Base-by-base conservation (phyloP, 495 filamentous ascomycete genomes). In the Rusavskia elegans region DNA sequence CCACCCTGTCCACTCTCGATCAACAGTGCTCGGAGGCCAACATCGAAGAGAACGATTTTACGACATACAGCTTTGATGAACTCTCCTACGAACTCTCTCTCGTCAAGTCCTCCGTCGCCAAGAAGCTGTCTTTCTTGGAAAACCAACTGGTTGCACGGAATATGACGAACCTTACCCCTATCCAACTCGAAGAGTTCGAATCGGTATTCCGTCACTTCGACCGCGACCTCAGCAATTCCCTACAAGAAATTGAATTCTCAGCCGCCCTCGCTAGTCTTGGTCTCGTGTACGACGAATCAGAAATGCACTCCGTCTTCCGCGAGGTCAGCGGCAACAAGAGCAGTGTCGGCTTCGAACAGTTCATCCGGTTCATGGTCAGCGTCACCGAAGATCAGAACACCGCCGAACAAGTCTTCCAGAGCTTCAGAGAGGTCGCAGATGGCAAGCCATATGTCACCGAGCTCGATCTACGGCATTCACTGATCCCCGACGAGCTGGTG, bases 381-480 rank as follows among this genome's bases (percentile, higher is more conserved):
- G 90, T 95, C 38, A 97, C 93, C 1, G 92, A 98, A 66, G 92
- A 98, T 61, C 92, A 98, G 65, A 95, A 97, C 60, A 94, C 88
- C 17, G 93, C 92, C 20, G 92, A 95, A 67, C 92, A 98, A 63
- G 93, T 97, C 0, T 96, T 88, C 68, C 92, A 97, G 68, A 87
- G 81, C 62, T 98, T 98, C 76, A 79, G 80, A 51, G 92, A 97
- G 67, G 92, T 98, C 25, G 92, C 92, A 13, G 92, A 98, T 73
- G 93, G 93, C 42, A 98, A 97, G 71, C 89, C 92, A 16, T 98
- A 96, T 65, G 92, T 98, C 13, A 98, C 92, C 11, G 92, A 98
- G 69, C 81, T 98, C 64, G 92, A 98, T 65, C 79, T 98, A 38
- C 78, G 89, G 52, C 93, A 96, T 67, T 88, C 83, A 23, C 77